phyloP scores from a whole-genome alignment of 2,329 filamentous ascomycete species.

The Aspergillus pseudotamarii region DNA sequence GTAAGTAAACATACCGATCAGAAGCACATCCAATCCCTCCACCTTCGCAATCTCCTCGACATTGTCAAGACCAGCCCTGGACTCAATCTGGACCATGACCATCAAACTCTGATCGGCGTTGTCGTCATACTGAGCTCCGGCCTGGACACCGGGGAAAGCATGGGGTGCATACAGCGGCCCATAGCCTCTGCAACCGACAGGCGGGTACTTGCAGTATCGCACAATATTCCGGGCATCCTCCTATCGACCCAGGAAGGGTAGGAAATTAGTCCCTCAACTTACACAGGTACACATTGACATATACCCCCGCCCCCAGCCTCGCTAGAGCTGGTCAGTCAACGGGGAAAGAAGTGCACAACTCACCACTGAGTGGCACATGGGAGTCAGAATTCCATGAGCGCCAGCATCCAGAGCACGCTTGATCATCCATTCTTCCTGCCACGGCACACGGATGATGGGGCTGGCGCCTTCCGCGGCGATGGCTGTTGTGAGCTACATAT shows the following conservation, averaged over 20 bases:
- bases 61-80: slow-evolving; percentile 42
- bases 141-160: slow-evolving; percentile 29
- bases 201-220: slow-evolving; percentile 35
- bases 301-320: too few relatives aligned
- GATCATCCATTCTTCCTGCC: slow-evolving; percentile 43
- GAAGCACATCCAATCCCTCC: slow-evolving; percentile 44
- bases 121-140: slow-evolving; percentile 35
- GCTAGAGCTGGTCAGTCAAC: too few relatives aligned
- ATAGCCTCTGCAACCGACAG: slow-evolving; percentile 35
- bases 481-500: slow-evolving; percentile 28
- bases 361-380: slow-evolving; percentile 37
- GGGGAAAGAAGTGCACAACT: background rate
- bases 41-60: slow-evolving; percentile 49
- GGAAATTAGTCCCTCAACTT: background rate
- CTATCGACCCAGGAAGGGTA: slow-evolving; percentile 14
- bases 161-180: slow-evolving; percentile 41
- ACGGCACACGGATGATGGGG: slow-evolving; percentile 39
- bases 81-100: slow-evolving; percentile 48
- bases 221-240: slow-evolving; percentile 34
- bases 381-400: slow-evolving; percentile 42
- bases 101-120: slow-evolving; percentile 35
- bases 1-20: slow-evolving; percentile 34
- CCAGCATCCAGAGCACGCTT: slow-evolving; percentile 44
- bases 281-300: too few relatives aligned
- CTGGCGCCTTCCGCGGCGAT: slow-evolving; percentile 37